phyloP scores from a whole-genome alignment of 2,329 filamentous ascomycete species.

The Gaeumannomyces sp. region DNA sequence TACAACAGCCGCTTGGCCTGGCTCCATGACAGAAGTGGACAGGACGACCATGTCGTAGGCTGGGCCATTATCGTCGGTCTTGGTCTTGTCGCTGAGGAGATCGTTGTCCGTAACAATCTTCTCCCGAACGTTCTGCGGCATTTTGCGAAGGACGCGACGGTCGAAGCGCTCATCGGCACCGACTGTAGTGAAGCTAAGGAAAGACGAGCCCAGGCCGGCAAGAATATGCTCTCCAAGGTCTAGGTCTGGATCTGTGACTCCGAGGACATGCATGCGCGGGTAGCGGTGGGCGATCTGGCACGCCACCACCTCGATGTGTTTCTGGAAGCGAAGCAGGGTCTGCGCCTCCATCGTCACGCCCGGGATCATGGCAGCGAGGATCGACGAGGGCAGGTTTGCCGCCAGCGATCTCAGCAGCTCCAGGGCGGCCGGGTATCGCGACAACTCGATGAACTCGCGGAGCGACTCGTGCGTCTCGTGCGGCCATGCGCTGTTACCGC shows the following conservation, averaged over 20 bases:
- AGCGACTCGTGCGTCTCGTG: slow-evolving; percentile 24
- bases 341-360: slow-evolving; percentile 25
- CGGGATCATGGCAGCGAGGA: slow-evolving; percentile 19
- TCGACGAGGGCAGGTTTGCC: slow-evolving; percentile 18
- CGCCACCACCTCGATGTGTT: slow-evolving; percentile 27
- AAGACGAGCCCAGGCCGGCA: slow-evolving; percentile 23
- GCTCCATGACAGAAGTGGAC: slow-evolving; percentile 19
- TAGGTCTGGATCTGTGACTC: slow-evolving; percentile 26
- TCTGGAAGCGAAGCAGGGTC: slow-evolving; percentile 24
- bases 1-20: slow-evolving; percentile 7
- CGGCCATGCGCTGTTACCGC: slow-evolving; percentile 13
- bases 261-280: slow-evolving; percentile 32
- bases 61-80: neutral
- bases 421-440: slow-evolving; percentile 25
- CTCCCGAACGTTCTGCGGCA: slow-evolving; percentile 10
- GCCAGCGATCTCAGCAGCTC: slow-evolving; percentile 21
- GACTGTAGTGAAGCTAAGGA: slow-evolving; percentile 25
- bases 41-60: slow-evolving; percentile 23
- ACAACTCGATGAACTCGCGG: slow-evolving; percentile 25
- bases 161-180: slow-evolving; percentile 17
- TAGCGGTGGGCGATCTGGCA: slow-evolving; percentile 33
- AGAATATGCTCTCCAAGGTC: slow-evolving; percentile 27
- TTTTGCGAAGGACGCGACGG: slow-evolving; percentile 10
- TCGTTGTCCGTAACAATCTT: slow-evolving; percentile 15
- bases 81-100: slow-evolving; percentile 18